Evolutionary conservation across 495 filamentous ascomycete species (phyloP).

Genomic region (Daldinia bambusicola): DNA sequence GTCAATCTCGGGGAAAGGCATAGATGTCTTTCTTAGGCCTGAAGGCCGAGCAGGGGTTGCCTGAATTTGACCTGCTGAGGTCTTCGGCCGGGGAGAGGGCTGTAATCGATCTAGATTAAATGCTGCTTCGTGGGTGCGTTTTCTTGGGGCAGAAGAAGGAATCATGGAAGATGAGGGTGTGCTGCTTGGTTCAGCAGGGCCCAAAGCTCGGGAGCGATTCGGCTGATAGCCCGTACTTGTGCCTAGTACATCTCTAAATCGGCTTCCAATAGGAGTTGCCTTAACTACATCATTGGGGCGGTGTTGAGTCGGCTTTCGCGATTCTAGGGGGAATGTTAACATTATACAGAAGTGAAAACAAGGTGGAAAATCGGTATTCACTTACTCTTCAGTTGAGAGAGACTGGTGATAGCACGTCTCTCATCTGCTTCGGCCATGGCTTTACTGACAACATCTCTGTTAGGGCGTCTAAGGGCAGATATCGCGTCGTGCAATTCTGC

Average conservation of each 20-base stretch:
- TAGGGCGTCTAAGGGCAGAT: conserved; percentile 82
- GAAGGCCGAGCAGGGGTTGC: conserved; percentile 47
- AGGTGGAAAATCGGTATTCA: conserved; percentile 4
- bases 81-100: conserved; percentile 16
- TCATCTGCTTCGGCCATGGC: conserved; percentile 77
- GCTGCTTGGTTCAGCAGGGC: conserved; percentile 40
- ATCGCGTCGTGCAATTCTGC: conserved; percentile 88
- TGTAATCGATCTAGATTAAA: conserved; percentile 32
- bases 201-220: conserved; percentile 17
- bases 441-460: conserved; percentile 78
- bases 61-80: conserved; percentile 32
- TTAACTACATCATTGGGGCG: conserved; percentile 70
- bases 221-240: conserved; percentile 16
- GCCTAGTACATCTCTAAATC: conserved; percentile 59
- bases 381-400: conserved; percentile 55
- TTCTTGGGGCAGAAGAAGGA: conserved; percentile 53
- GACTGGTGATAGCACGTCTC: conserved; percentile 59
- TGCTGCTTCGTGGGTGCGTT: conserved; percentile 40
- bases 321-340: conserved; percentile 58
- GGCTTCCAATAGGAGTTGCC: conserved; percentile 75
- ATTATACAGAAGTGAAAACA: conserved; percentile 11
- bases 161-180: conserved; percentile 36
- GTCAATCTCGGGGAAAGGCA: conserved; percentile 33
- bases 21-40: conserved; percentile 25
- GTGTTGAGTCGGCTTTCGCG: conserved; percentile 73